These are phyloP conservation scores for Lasiodiplodia sp. DNA, from an alignment of 2,329 filamentous ascomycete genomes.

Conservation along the genomic window DNA sequence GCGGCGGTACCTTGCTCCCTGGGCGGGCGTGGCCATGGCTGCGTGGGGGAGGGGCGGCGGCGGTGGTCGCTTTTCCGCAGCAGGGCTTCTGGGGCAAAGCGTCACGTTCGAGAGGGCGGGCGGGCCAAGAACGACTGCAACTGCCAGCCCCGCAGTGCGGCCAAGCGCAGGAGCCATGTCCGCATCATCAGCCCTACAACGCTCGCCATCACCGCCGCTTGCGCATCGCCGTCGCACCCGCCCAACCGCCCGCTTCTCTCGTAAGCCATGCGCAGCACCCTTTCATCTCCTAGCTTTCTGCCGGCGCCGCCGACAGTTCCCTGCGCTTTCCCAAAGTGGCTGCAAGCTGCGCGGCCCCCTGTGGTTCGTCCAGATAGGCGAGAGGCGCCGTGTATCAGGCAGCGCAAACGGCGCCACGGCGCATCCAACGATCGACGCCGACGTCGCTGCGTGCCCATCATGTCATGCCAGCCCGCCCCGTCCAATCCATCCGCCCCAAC, in stretches of 20 bases:
- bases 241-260: background rate
- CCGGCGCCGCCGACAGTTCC: background rate
- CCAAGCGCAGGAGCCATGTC: background rate
- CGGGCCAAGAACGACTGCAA: background rate
- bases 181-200: background rate
- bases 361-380: background rate
- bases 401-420: background rate
- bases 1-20: constrained; percentile 36
- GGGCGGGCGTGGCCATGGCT: constrained; percentile 41
- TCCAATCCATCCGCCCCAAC: no score
- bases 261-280: background rate
- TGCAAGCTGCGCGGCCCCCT: background rate
- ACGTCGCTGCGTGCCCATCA: background rate
- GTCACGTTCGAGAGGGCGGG: constrained; percentile 14
- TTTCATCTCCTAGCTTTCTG: no score
- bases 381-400: background rate
- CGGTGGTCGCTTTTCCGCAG: constrained; percentile 17
- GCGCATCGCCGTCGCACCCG: background rate
- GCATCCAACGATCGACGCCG: background rate
- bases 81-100: constrained; percentile 23
- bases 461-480: background rate
- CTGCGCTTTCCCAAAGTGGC: background rate
- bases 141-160: background rate
- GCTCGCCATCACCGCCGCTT: background rate
- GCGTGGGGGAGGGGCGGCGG: constrained; percentile 27